Evolutionary conservation across 345 rosid species (phyloP).

Genomic region (Pistacia vera): DNA sequence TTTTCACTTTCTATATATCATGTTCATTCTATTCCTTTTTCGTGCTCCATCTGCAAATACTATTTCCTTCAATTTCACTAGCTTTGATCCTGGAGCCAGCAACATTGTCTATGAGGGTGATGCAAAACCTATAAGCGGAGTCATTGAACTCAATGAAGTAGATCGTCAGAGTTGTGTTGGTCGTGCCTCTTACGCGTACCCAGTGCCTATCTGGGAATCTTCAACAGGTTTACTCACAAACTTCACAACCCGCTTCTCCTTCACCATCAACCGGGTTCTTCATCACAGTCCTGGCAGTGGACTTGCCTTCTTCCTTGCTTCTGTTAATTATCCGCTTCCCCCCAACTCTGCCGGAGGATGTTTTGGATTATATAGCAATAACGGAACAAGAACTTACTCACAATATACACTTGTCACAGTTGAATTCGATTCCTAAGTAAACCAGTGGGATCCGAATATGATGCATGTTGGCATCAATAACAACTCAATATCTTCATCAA

Average conservation of each 20-base stretch:
- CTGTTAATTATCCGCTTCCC: conserved; percentile 5
- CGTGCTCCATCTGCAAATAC: not conserved
- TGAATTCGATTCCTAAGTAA: conserved; percentile 23
- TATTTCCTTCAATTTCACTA: not conserved
- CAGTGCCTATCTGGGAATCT: conserved; percentile 8
- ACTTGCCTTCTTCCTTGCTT: conserved; percentile 27
- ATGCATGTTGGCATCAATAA: conserved; percentile 29
- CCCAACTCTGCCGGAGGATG: conserved; percentile 18
- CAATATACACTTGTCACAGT: conserved; percentile 12
- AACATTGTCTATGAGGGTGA: conserved; percentile 13
- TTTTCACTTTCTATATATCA: too few species aligned
- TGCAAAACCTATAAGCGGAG: conserved; percentile 12
- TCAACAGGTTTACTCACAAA: not conserved
- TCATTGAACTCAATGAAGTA: not conserved
- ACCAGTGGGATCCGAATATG: conserved; percentile 12
- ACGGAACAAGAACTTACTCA: not conserved
- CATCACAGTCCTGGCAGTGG: not conserved
- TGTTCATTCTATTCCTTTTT: too few species aligned
- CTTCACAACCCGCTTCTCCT: conserved; percentile 18
- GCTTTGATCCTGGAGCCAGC: not conserved
- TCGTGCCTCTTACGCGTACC: not conserved
- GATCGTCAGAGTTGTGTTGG: not conserved
- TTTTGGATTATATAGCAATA: conserved; percentile 15
- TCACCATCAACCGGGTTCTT: not conserved
- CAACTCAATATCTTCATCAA: conserved; percentile 14